These are phyloP conservation scores for Lepidium campestre DNA, from an alignment of 441 rosid species.

Conservation along the genomic window DNA sequence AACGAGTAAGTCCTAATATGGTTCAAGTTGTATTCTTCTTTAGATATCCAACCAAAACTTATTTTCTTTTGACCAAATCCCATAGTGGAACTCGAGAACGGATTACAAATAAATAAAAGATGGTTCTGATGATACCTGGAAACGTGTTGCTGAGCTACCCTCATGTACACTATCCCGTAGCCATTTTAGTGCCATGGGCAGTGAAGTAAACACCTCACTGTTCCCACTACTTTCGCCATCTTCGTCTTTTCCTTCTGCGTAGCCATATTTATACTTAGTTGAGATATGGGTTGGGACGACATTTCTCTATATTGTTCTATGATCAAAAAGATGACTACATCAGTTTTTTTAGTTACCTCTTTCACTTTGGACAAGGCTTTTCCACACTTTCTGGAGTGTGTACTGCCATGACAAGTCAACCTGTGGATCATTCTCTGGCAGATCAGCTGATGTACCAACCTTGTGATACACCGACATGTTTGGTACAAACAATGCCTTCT, in stretches of 20 bases:
- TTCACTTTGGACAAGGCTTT: conserved; percentile 53
- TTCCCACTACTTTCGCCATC: conserved; percentile 44
- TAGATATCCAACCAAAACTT: no score
- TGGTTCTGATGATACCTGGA: conserved; percentile 52
- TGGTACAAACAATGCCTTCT: conserved; percentile 89
- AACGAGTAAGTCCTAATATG: no score
- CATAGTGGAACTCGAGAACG: no score
- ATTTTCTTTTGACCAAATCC: no score
- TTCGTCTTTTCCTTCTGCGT: conserved; percentile 49
- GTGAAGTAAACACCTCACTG: conserved; percentile 81
- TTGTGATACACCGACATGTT: conserved; percentile 78
- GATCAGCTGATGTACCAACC: conserved; percentile 53
- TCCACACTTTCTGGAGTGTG: conserved; percentile 82
- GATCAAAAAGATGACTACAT: not conserved
- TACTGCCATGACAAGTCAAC: conserved; percentile 92
- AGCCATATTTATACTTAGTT: conserved; percentile 33
- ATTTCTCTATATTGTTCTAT: not conserved
- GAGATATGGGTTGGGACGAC: not conserved
- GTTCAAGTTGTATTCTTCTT: not conserved
- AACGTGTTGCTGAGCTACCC: conserved; percentile 44
- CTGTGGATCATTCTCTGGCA: conserved; percentile 48
- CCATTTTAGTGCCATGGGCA: conserved; percentile 89
- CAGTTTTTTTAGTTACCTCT: conserved; percentile 39
- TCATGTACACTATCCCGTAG: conserved; percentile 61
- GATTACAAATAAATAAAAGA: no score